Conservation (phyloP, 2,329 filamentous ascomycete genomes). For the Aspergillus candidus region DNA sequence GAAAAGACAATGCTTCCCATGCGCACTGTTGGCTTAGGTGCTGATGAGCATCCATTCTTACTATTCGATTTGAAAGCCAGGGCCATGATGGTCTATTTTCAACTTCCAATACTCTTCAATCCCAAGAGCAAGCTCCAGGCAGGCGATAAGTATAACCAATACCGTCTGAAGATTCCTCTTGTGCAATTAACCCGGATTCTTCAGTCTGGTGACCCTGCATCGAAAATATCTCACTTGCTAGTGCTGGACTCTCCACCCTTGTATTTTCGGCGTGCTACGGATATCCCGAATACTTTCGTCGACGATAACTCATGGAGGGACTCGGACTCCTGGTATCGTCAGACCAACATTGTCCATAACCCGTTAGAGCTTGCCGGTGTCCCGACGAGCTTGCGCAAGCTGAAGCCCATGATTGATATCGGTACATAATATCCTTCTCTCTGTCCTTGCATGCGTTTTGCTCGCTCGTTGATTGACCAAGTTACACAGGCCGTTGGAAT, state of each 20-base stretch:
- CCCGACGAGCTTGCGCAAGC: constrained; percentile 45
- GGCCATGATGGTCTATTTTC: constrained; percentile 43
- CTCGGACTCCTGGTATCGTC: constrained; percentile 55
- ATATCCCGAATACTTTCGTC: constrained; percentile 38
- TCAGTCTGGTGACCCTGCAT: constrained; percentile 21
- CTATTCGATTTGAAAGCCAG: constrained; percentile 40
- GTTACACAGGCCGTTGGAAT: constrained; percentile 53
- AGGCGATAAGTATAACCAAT: constrained; percentile 17
- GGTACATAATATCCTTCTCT: constrained; percentile 33
- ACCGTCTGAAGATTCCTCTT: constrained; percentile 43
- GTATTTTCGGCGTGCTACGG: constrained; percentile 37
- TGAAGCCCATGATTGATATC: constrained; percentile 53
- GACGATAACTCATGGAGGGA: constrained; percentile 48
- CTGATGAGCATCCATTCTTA: constrained; percentile 25
- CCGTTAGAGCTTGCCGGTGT: constrained; percentile 29
- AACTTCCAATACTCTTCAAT: constrained; percentile 24
- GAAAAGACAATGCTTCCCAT: constrained; percentile 55
- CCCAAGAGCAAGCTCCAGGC: constrained; percentile 1
- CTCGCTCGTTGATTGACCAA: not conserved
- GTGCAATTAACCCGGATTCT: constrained; percentile 37
- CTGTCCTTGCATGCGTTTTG: not conserved
- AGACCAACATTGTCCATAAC: constrained; percentile 55
- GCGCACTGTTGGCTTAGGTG: constrained; percentile 37
- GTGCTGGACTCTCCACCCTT: constrained; percentile 40
- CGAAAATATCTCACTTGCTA: constrained; percentile 29